phyloP scores from a whole-genome alignment of 257 asterid species.

The Solanum acaule region DNA sequence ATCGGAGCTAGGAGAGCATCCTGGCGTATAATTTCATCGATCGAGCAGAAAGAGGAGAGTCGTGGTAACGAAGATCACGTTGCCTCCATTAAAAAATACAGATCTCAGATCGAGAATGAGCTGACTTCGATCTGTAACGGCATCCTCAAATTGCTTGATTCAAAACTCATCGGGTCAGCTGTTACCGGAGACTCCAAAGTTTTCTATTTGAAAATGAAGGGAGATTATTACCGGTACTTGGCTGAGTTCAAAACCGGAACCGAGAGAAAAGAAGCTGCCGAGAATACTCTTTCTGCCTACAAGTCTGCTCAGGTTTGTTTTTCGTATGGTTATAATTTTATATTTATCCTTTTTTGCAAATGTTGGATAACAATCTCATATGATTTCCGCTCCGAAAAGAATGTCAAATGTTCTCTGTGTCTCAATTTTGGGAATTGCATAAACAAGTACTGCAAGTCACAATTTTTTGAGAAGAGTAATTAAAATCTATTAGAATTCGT shows the following conservation, averaged over 20 bases:
- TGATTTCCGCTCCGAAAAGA: no score
- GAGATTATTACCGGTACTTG: conserved; percentile 11
- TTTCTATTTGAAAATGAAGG: conserved; percentile 1
- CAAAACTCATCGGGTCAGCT: neutral
- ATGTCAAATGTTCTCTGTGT: neutral
- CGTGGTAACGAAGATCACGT: neutral
- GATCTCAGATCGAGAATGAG: neutral
- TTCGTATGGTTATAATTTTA: no score
- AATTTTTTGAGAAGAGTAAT: neutral
- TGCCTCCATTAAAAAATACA: neutral
- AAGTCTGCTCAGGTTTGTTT: conserved; percentile 62
- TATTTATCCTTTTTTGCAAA: neutral
- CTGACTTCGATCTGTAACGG: neutral
- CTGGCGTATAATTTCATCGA: neutral
- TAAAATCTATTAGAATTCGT: neutral
- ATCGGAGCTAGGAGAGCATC: neutral
- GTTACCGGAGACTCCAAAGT: neutral
- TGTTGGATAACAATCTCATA: neutral
- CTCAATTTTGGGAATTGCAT: neutral
- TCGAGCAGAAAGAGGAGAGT: neutral
- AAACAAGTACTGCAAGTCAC: neutral
- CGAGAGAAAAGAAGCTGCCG: conserved; percentile 78
- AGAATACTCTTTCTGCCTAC: conserved; percentile 76
- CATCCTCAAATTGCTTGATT: neutral
- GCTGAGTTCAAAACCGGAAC: conserved; percentile 71